Base-by-base conservation (phyloP, 2,329 filamentous ascomycete genomes). In the Aspergillus melleus region DNA sequence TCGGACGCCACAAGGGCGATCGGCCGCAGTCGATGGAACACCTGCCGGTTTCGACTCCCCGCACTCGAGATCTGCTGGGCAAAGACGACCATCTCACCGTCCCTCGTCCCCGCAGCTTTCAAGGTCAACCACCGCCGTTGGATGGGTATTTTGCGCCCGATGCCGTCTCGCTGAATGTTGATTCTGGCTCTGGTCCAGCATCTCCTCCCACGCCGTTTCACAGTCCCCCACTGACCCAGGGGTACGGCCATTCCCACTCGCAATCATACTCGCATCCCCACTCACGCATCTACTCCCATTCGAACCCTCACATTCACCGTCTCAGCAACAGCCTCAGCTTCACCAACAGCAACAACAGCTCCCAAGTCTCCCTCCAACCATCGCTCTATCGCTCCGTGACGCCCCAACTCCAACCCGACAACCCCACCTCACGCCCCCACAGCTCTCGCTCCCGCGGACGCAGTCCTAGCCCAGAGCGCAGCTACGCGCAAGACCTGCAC, bases 401-500 rank as follows among this genome's bases (percentile, higher is more conserved):
- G 19, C 19, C 44, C 44, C 44, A 47, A 9, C 19, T 24, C 8
- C 44, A 12, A 20, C 44, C 44, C 6, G 22, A 24, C 12, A 47
- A 24, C 22, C 4, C 44, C 6, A 2, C 22, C 44, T 20, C 44
- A n/a, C 36, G 36, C 36, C 36, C 36, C 36, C 36, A 19, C 6
- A 42, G 36, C 16, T n/a, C 36, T 16, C 36, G 14, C 36, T 42
- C 36, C 14, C 36, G 36, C 36, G 36, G 36, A 24, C 64, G 66
- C 42, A 64, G 65, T 24, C 68, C 67, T 20, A 44, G 54, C 36
- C 32, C 61, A 19, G 65, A 61, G 4, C 60, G 61, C 36, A 63
- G 59, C 8, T 73, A 75, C 60, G 69, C 74, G 6, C 64, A 71
- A 50, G 66, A 75, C 29, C 64, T 77, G 5, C 72, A 75, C 52